A percentile compares a stretch with the other conserved stretches of the same genome.
These are phyloP conservation scores for Tillandsia fasciculata DNA, from an alignment of 176 grass and related monocot species.

Conservation along the genomic window DNA sequence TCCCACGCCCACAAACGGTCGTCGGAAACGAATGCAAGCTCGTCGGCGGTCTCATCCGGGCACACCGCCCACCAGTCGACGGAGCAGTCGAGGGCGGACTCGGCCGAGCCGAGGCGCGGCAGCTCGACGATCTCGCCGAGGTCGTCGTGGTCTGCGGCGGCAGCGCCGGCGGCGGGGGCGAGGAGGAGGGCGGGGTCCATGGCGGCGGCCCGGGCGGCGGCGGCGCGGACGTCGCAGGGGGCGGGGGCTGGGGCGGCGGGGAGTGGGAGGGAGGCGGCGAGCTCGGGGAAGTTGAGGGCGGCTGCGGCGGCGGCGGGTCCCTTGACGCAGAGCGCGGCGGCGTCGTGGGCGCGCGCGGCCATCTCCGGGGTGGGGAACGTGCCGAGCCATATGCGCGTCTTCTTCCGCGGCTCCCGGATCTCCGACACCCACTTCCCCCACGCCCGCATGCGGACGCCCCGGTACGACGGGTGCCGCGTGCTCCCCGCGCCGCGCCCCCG, in stretches of 20 bases:
- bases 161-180: not conserved
- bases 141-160: not conserved
- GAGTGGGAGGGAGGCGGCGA: conserved; percentile 7
- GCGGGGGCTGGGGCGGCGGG: not conserved
- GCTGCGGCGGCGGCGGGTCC: conserved; percentile 8
- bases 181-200: not conserved
- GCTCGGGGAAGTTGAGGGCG: conserved; percentile 19
- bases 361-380: conserved; percentile 21
- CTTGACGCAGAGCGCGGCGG: conserved; percentile 13
- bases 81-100: not conserved
- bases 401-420: conserved; percentile 22
- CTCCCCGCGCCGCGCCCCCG: not conserved
- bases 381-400: conserved; percentile 22
- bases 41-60: not conserved
- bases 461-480: conserved; percentile 14
- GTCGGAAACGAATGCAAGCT: not conserved
- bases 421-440: conserved; percentile 27
- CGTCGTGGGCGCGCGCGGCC: conserved; percentile 21
- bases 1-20: too few species aligned
- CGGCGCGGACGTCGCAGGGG: conserved; percentile 9
- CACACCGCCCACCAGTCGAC: not conserved
- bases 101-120: not conserved
- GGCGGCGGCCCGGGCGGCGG: conserved; percentile 8
- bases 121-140: not conserved
- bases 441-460: conserved; percentile 17